phyloP scores from a whole-genome alignment of 1,284 basidiomycete genomes.

The Cutaneotrichosporon cyanovorans region DNA sequence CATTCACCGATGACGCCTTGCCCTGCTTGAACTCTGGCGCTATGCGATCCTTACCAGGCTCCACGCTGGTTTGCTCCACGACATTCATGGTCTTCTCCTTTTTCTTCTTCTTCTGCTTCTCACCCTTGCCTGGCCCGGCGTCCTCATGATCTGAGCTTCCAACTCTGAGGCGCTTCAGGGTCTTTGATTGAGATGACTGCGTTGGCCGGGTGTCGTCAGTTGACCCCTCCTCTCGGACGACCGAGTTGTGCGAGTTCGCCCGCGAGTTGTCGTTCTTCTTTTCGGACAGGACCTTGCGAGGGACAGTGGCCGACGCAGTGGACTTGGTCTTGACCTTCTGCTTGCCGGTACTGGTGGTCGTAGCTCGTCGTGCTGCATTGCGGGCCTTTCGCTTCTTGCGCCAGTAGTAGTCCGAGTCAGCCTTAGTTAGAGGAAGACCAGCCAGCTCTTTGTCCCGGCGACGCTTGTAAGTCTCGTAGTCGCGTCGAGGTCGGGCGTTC shows the following conservation, averaged over 20 bases:
- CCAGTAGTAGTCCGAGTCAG: slow-evolving; percentile 30
- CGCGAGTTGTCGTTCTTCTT: too few species aligned
- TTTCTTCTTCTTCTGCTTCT: not conserved
- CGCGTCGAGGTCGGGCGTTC: slow-evolving; percentile 13
- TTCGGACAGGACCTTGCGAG: too few species aligned
- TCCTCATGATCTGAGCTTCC: not conserved
- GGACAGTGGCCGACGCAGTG: not conserved
- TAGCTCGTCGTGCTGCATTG: not conserved
- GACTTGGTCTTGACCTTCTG: not conserved
- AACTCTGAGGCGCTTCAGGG: not conserved
- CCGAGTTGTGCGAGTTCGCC: too few species aligned
- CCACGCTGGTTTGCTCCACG: too few species aligned
- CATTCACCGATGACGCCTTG: too few species aligned
- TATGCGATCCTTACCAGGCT: too few species aligned
- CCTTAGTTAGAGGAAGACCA: slow-evolving; percentile 16
- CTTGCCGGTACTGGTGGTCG: too few species aligned
- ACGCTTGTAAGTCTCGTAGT: slow-evolving; percentile 19
- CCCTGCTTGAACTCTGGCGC: too few species aligned
- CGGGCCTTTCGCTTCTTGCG: slow-evolving; percentile 12
- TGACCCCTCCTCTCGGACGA: too few species aligned
- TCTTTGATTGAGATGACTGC: too few species aligned
- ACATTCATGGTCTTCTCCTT: not conserved
- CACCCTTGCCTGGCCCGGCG: too few species aligned
- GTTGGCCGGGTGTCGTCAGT: too few species aligned
- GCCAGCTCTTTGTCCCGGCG: slow-evolving; percentile 19